These are phyloP conservation scores for Silene vulgaris DNA, from an alignment of 179 eudicot genomes.

Conservation along the genomic window DNA sequence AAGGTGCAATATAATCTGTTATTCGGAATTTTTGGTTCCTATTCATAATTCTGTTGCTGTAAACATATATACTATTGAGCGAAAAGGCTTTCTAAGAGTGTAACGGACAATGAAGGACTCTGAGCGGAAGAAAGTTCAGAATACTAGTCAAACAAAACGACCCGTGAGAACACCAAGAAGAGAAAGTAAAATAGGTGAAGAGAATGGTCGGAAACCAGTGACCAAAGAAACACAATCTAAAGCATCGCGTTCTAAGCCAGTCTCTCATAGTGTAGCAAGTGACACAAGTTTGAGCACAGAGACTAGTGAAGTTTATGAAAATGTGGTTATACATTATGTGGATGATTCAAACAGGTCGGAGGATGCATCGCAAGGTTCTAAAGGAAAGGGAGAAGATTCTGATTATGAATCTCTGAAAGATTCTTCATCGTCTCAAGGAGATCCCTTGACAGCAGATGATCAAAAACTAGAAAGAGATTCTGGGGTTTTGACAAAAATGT, in stretches of 20 bases:
- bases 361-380: conserved; percentile 32
- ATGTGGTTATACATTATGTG: conserved; percentile 47
- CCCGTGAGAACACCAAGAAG: conserved; percentile 45
- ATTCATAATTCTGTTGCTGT: too few relatives aligned
- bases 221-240: conserved; percentile 43
- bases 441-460: conserved; percentile 48
- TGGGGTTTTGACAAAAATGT: conserved; percentile 26
- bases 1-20: conserved; percentile 21
- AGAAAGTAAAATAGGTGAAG: conserved; percentile 38
- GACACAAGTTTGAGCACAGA: conserved; percentile 39
- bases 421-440: conserved; percentile 62
- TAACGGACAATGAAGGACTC: conserved; percentile 46
- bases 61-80: too few relatives aligned
- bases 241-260: conserved; percentile 33
- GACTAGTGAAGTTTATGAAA: conserved; percentile 50
- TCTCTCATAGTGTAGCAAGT: conserved; percentile 29
- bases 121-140: conserved; percentile 54
- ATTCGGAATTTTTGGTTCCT: background rate
- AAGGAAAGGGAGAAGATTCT: conserved; percentile 46
- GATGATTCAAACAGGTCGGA: conserved; percentile 61
- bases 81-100: too few relatives aligned
- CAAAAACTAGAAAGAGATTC: conserved; percentile 41
- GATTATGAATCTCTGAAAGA: conserved; percentile 65
- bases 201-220: conserved; percentile 41
- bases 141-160: conserved; percentile 39